Percentiles rank a stretch among this genome's conserved stretches.
phyloP scores from a whole-genome alignment of 176 grass and related monocot genomes.

The Hsuehochloa calcarea region DNA sequence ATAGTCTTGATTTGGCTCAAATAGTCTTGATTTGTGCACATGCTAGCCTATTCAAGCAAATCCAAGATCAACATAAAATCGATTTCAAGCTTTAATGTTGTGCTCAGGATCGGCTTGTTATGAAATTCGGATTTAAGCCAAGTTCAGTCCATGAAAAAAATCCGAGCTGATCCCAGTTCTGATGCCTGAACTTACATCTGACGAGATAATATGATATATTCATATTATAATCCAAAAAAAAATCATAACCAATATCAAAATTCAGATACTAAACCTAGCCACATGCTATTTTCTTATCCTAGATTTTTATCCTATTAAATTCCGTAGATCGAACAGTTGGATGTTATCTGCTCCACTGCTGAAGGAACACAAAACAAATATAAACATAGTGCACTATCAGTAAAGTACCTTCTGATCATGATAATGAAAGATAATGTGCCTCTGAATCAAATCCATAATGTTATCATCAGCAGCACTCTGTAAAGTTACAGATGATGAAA shows the following conservation, averaged over 20 bases:
- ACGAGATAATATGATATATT: background rate
- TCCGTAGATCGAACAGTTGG: background rate
- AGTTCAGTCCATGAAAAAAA: constrained; percentile 1
- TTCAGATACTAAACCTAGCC: background rate
- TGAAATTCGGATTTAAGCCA: background rate
- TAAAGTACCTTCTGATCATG: constrained; percentile 76
- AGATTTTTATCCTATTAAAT: constrained; percentile 2
- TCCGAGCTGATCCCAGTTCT: background rate
- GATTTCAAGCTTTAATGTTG: background rate
- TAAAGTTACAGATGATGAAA: constrained; percentile 34
- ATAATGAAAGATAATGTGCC: constrained; percentile 66
- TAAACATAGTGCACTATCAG: constrained; percentile 5
- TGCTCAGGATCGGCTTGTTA: background rate
- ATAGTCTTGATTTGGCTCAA: background rate
- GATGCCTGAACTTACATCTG: background rate
- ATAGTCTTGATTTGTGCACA: background rate
- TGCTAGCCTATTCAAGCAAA: constrained; percentile 1
- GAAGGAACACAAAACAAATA: constrained; percentile 19
- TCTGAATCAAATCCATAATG: constrained; percentile 76
- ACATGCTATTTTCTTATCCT: background rate
- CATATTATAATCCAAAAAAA: background rate
- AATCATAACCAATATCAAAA: background rate
- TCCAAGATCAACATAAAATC: background rate
- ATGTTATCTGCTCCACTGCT: background rate
- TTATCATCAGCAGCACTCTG: constrained; percentile 72